Base-by-base conservation (phyloP, 2,329 filamentous ascomycete species). In the Sporothrix luriei region DNA sequence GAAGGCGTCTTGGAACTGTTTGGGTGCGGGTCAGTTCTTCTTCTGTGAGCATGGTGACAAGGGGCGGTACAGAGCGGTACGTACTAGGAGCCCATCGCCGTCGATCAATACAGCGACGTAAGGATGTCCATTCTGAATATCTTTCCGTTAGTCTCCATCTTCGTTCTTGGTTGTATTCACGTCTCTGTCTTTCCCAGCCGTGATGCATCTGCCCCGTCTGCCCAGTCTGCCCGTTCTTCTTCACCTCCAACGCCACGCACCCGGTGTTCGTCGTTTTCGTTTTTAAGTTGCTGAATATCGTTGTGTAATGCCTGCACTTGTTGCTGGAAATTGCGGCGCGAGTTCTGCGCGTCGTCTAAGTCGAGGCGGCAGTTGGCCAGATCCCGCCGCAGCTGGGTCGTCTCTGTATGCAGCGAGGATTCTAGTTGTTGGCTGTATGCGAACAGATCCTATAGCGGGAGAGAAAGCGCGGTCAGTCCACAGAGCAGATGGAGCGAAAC, bases 31-130 rank as follows among this genome's bases (percentile, higher is more conserved):
- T 59, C 19, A 66, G 40, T 33, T 48, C n/a, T n/a, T n/a, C n/a
- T n/a, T n/a, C 24, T 59, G 21, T 3, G 14, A 6, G 43, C 5
- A 16, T 16, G 21, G 40, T 13, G 24, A 3, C 26, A 14, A 48
- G 10, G 19, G 33, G 33, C 14, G 0, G 26, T 7, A 5, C 11
- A 13, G 33, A 38, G 2, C 48, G 24, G 19, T 13, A 49, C 72
- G 51, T 75, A 89, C 87, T 76, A 89, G 79, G 70, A 89, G 81
- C 57, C 86, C 85, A 76, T 90, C 84, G 49, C 87, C 88, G 76
- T 90, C 88, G 73, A 90, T 84, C 73, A 89, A 76, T 51, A 88
- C 82, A 73, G 86, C 77, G 74, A 89, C 80, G 76, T 90, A 90
- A 52, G 84, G 82, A 77, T 88, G 88, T 65, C 79, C 81, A 70